Evolutionary conservation across 1,284 basidiomycete genomes (phyloP), one percentile per base, ranked within the genome.

Genomic region (Amylostereum areolatum): DNA sequence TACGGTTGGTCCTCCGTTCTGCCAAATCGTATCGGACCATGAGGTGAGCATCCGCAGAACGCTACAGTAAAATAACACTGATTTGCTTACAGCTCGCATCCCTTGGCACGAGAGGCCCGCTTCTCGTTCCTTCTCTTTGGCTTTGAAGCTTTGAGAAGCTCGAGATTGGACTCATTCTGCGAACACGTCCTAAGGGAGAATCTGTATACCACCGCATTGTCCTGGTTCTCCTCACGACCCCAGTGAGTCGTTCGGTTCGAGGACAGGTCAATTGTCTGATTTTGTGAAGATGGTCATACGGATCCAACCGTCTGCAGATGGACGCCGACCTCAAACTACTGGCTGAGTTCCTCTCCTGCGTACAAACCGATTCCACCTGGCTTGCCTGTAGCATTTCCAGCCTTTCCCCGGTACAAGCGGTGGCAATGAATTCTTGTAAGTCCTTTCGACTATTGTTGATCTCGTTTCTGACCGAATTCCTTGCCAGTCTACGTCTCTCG

Each of bases 91-190:
- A 97, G 93, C 60, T 96, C 91, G 0, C 95, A 99, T 68, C 83
- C 95, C 0, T 74, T 99, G 25, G 85, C 95, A 35, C 82, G 96
- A 31, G 94, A 98, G 71, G 78, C 86, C 1, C 81, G 93, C 18
- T 95, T 96, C 64, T 85, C 89, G 0, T 83, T 99, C 59, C 72
- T 98, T 7, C 72, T 95, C 2, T 97, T 99, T 61, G 95, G 92
- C 0, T 94, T 99, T 63, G 93, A 97, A 63, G 81, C 93, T 1
- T 69, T 99, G 35, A 89, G 91, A 60, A 92, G 91, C 55, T 95
- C 90, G 30, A 80, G 85, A 53, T 73, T 97, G 57, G 97, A 99
- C 64, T 75, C 83, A 0, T 81, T 83, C 51, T 87, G 92, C 51
- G 96, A 99, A 67, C 77, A 83, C 55, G 67, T 80, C 27, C 71